A percentile compares a stretch with the other conserved stretches of the same genome.
phyloP scores from a whole-genome alignment of 2,329 filamentous ascomycete species.

The Paecilomyces variotii region DNA sequence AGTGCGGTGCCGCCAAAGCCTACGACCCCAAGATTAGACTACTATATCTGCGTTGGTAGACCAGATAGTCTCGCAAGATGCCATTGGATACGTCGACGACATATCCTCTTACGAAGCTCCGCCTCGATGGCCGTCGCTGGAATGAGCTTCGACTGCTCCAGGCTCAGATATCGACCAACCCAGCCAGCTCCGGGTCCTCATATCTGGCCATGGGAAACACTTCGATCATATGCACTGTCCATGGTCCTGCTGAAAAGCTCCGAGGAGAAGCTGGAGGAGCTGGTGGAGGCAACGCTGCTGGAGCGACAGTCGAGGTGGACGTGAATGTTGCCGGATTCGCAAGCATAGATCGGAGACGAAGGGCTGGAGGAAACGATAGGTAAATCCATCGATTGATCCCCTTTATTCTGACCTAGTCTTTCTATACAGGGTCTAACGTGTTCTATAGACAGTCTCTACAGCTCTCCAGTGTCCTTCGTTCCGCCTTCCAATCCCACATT shows the following conservation, averaged over 20 bases:
- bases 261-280: conserved; percentile 40
- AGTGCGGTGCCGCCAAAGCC: not conserved
- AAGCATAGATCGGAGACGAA: conserved; percentile 73
- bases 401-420: not conserved
- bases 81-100: conserved; percentile 90
- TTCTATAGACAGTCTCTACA: conserved; percentile 57
- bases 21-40: not conserved
- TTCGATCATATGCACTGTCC: conserved; percentile 87
- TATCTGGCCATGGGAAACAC: conserved; percentile 98
- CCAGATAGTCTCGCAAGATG: conserved; percentile 46
- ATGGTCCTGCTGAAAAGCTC: conserved; percentile 69
- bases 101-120: conserved; percentile 77
- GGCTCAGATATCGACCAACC: conserved; percentile 85
- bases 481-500: conserved; percentile 67
- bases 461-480: conserved; percentile 58
- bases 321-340: conserved; percentile 83
- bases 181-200: conserved; percentile 83
- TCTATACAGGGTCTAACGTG: not conserved
- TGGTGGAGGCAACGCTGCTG: conserved; percentile 38
- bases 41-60: not conserved
- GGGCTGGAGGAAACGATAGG: conserved; percentile 66
- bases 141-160: conserved; percentile 88
- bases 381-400: conserved; percentile 36
- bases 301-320: conserved; percentile 67
- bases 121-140: conserved; percentile 82